Base-by-base conservation (phyloP, 192 early-diverging fungal genomes). In the Gaertneriomyces sp. region DNA sequence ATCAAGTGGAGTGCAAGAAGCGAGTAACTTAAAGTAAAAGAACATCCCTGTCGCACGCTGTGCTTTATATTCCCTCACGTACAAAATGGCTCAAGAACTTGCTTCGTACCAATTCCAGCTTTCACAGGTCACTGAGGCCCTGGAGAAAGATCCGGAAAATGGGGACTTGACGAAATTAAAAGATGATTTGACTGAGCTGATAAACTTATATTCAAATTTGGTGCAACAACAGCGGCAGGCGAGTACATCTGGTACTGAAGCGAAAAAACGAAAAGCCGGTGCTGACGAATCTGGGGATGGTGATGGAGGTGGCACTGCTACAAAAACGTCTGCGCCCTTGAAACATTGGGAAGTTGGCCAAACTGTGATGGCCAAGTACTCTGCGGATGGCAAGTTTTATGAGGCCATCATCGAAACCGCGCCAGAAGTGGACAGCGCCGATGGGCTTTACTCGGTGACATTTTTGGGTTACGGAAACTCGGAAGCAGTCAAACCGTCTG, bases 101-200 rank as follows among this genome's bases (percentile, higher is more conserved):
- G 76, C 74, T 49, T 63, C 62, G 8, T 88, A 88, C 65, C 82
- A 76, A 51, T 86, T 88, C 64, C 84, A 89, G 63, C 72, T 92
- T 54, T 81, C 81, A 19, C 86, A 89, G 68, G 85, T 93, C 54
- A 84, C 91, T 41, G 75, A 84, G 64, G 87, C 88, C 6, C 76
- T 93, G 38, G 54, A 58, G 55, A 80, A 74, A 56, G 87, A 90
- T 72, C 88, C 89, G 8, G 73, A 74, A 38, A 90, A 91, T 77
- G 63, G 68, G 52, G 89, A 90, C 62, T 78, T 92, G 45, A 60
- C 74, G 54, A 88, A 84, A 62, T 79, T 90, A 49, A 78, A 80
- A 55, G 67, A 60, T 53, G 87, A 90, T 74, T 71, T 92, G 53
- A 76, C 65, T 19, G 87, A 91, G 63, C 79, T 92, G 38, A 89